Percentiles rank a stretch among this genome's conserved stretches.
These are phyloP conservation scores for Xylaria castorea DNA, from an alignment of 495 filamentous ascomycete genomes.

Conservation along the genomic window DNA sequence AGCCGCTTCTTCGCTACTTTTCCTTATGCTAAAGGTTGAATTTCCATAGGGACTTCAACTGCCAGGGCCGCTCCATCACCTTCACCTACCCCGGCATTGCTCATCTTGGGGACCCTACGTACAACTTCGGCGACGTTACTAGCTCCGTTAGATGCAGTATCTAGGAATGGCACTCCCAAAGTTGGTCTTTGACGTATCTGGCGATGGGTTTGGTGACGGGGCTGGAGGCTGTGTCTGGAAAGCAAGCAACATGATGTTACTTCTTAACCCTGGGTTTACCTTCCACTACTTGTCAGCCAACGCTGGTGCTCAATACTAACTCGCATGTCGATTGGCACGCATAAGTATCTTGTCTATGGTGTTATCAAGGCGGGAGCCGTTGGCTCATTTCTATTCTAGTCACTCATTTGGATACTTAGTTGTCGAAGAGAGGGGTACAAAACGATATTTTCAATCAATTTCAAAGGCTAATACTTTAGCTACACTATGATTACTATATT, in stretches of 20 bases:
- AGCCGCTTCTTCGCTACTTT: no score
- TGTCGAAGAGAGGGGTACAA: background rate
- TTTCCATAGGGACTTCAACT: background rate
- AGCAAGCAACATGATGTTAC: background rate
- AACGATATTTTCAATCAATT: background rate
- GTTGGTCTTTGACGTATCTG: background rate
- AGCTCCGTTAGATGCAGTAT: slow-evolving; percentile 1
- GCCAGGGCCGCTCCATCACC: background rate
- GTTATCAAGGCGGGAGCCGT: background rate
- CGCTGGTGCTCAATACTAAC: background rate
- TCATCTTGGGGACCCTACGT: background rate
- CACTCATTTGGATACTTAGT: background rate
- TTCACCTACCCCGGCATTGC: background rate
- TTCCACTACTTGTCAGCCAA: background rate
- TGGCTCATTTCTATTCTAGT: background rate
- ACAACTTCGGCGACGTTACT: background rate
- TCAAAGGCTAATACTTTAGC: background rate
- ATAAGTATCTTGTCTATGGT: background rate
- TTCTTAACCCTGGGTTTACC: background rate
- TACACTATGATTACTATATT: background rate
- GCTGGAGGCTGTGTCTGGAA: background rate
- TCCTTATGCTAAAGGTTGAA: background rate
- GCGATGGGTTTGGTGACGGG: no score
- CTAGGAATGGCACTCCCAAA: background rate
- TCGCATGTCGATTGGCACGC: background rate